Evolutionary conservation across 108 stramenopile genomes (phyloP), one percentile per base, ranked within the genome.

Genomic region (Conticribra weissflogii): DNA sequence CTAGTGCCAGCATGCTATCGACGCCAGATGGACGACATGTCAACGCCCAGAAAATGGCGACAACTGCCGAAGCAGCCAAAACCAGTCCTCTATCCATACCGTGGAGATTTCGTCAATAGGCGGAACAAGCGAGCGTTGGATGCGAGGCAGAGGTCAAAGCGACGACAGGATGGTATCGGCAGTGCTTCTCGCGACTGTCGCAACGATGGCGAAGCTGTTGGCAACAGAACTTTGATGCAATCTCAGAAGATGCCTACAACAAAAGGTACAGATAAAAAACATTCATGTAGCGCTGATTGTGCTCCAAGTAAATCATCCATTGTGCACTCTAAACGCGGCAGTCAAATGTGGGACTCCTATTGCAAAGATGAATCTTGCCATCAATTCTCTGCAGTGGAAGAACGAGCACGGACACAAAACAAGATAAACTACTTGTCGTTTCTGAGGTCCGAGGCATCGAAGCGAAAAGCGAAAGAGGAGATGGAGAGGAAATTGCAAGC

Each of bases 71-170:
- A 19, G 3, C 51, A 72, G 44, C 71, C 71, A 4, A 46, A 41
- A 19, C 61, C 61, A 19, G 51, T 17, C 3, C 23, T 72, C 2
- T 63, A 72, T 29, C 71, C 34, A 0, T 72, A 56, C 60, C 71
- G 71, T 27, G 71, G 71, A 12, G 71, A 72, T 72, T 72, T 32
- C 24, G 44, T 72, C 24, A 72, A 72, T 44, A 36, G 41, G 28
- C 45, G 54, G 27, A 72, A 72, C 36, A 46, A 53, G 19, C 60
- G 62, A 45, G 31, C 33, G 12, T 29, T 2, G 9, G 31, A 3
- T 2, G 51, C 29, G 24, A 51, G 5, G 53, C 60, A 71, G 60
- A 33, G 31, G 17, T 41, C 34, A 12, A 1, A 14, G 44, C 57
- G 55, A 52, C 47, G 27, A 46, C 33, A 34, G 24, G 66, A 66